These are phyloP conservation scores for Elymus sibiricus DNA, from an alignment of 176 grass and related monocot species.

Conservation along the genomic window DNA sequence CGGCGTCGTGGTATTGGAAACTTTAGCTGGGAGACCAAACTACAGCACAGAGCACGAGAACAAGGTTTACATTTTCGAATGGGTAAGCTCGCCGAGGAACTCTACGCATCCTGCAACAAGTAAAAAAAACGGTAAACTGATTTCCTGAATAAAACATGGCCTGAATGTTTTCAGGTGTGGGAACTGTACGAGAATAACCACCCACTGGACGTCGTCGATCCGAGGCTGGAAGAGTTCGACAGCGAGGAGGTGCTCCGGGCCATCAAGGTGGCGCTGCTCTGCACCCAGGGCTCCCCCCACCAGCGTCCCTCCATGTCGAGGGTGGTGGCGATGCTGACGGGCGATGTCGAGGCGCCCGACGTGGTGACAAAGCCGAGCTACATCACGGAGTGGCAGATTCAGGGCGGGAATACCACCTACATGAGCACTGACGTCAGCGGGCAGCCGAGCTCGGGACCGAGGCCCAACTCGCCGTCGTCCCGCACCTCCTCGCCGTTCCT, in stretches of 20 bases:
- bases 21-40: conserved; percentile 58
- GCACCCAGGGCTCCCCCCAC: conserved; percentile 66
- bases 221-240: conserved; percentile 36
- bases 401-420: conserved; percentile 40
- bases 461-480: background rate
- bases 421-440: conserved; percentile 10
- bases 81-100: conserved; percentile 42
- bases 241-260: conserved; percentile 43
- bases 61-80: conserved; percentile 68
- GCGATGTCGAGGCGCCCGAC: conserved; percentile 36
- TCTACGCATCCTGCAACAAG: background rate
- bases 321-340: conserved; percentile 61
- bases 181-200: conserved; percentile 51
- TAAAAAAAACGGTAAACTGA: no score
- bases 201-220: conserved; percentile 55
- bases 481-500: conserved; percentile 17
- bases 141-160: no score
- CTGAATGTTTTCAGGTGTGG: conserved; percentile 49
- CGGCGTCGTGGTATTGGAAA: conserved; percentile 59
- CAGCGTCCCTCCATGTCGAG: conserved; percentile 77
- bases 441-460: background rate
- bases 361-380: conserved; percentile 65
- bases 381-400: conserved; percentile 74
- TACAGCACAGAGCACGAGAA: conserved; percentile 30
- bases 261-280: conserved; percentile 63